A percentile compares a stretch with the other conserved stretches of the same genome.
These are phyloP conservation scores for Fusarium dimerum DNA, from an alignment of 2,329 filamentous ascomycete genomes.

Conservation along the genomic window DNA sequence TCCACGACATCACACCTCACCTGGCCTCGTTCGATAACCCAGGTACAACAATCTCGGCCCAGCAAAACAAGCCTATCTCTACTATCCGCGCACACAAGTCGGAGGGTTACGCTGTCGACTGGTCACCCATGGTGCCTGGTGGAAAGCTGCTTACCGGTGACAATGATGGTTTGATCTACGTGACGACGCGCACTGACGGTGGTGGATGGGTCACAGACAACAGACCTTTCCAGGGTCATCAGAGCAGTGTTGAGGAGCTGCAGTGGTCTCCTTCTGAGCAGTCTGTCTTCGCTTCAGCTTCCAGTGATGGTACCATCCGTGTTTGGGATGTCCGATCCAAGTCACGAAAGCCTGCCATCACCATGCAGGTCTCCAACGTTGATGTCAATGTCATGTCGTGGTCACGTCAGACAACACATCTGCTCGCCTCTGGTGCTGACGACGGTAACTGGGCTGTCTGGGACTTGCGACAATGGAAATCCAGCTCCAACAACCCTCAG, in stretches of 20 bases:
- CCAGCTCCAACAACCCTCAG: slow-evolving; percentile 59
- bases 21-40: slow-evolving; percentile 88
- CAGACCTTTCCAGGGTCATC: slow-evolving; percentile 80
- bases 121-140: slow-evolving; percentile 75
- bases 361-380: slow-evolving; percentile 76
- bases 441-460: slow-evolving; percentile 94
- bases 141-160: slow-evolving; percentile 92
- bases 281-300: slow-evolving; percentile 92
- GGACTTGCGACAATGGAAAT: slow-evolving; percentile 95
- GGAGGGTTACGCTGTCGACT: slow-evolving; percentile 96
- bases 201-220: slow-evolving; percentile 89
- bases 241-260: slow-evolving; percentile 85
- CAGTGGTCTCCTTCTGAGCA: slow-evolving; percentile 95
- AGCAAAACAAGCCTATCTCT: slow-evolving; percentile 84
- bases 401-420: slow-evolving; percentile 84
- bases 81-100: slow-evolving; percentile 89
- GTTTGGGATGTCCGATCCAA: slow-evolving; percentile 96
- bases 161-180: slow-evolving; percentile 85
- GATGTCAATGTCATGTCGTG: slow-evolving; percentile 98
- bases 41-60: slow-evolving; percentile 74
- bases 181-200: slow-evolving; percentile 81
- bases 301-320: slow-evolving; percentile 90
- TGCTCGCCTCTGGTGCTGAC: slow-evolving; percentile 90
- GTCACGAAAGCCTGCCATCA: slow-evolving; percentile 82
- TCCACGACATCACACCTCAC: slow-evolving; percentile 92